Conservation (phyloP, 352 stramenopile genomes). For the Pythium aphanidermatum region DNA sequence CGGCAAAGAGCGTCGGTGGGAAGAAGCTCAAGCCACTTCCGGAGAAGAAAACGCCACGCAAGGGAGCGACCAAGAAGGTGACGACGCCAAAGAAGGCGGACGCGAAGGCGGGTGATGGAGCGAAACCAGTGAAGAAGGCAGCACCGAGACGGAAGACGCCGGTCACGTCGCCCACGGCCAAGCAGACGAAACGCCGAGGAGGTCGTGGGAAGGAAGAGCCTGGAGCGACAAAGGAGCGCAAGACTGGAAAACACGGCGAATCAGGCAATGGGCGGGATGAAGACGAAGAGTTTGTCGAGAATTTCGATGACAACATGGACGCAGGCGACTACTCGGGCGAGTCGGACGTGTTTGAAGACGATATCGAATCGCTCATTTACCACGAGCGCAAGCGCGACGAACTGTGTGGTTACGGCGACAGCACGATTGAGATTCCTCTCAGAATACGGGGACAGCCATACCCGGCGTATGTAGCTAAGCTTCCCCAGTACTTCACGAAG, state of each 20-base stretch:
- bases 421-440: conserved; percentile 43
- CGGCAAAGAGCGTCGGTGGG: conserved; percentile 1
- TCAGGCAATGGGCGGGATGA: conserved; percentile 17
- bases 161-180: neutral
- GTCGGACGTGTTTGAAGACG: conserved; percentile 75
- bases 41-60: conserved; percentile 20
- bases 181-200: conserved; percentile 2
- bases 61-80: neutral
- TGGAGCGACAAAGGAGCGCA: neutral
- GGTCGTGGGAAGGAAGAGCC: conserved; percentile 6
- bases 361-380: conserved; percentile 57
- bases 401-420: conserved; percentile 39
- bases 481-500: conserved; percentile 49
- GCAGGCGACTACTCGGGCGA: conserved; percentile 46
- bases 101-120: neutral
- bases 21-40: conserved; percentile 20
- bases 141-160: neutral
- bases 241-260: conserved; percentile 1
- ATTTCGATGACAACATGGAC: conserved; percentile 38
- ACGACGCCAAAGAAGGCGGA: conserved; percentile 1
- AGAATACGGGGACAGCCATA: conserved; percentile 41
- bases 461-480: conserved; percentile 48
- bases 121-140: neutral
- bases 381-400: conserved; percentile 38
- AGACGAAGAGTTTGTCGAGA: conserved; percentile 34